Evolutionary conservation across 441 rosid species (phyloP).

Genomic region (Pelargonium australe): DNA sequence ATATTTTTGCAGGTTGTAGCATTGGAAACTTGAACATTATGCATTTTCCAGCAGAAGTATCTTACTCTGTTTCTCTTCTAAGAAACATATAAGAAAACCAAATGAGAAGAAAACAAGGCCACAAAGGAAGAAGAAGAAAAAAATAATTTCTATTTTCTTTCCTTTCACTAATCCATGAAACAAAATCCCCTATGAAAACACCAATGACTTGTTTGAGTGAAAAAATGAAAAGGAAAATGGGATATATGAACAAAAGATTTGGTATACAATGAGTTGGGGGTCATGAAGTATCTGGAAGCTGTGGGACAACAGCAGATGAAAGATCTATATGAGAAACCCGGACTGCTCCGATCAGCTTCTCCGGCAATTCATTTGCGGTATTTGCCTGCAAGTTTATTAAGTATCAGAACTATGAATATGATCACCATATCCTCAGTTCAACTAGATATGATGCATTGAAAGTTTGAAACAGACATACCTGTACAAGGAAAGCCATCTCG

Average conservation of each 20-base stretch:
- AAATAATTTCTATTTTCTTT: not conserved
- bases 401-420: too few species aligned
- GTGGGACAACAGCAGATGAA: slow-evolving; percentile 73
- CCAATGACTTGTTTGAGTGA: slow-evolving; percentile 2
- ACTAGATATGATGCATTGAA: too few species aligned
- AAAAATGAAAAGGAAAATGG: slow-evolving; percentile 14
- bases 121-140: too few species aligned
- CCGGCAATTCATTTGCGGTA: slow-evolving; percentile 79
- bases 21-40: too few species aligned
- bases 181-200: slow-evolving; percentile 16
- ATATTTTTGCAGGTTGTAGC: too few species aligned
- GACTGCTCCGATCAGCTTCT: slow-evolving; percentile 79
- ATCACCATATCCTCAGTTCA: too few species aligned
- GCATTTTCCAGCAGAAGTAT: too few species aligned
- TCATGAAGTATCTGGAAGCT: slow-evolving; percentile 34
- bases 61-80: too few species aligned
- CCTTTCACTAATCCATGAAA: slow-evolving; percentile 6
- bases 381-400: slow-evolving; percentile 46
- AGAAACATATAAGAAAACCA: too few species aligned
- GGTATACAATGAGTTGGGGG: slow-evolving; percentile 18
- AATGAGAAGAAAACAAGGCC: too few species aligned
- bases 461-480: slow-evolving; percentile 37
- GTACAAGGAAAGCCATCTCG: slow-evolving; percentile 99
- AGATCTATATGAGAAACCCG: slow-evolving; percentile 88
- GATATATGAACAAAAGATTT: slow-evolving; percentile 26